These are phyloP conservation scores for Aspergillus piperis DNA, from an alignment of 2,329 filamentous ascomycete species.

Conservation along the genomic window DNA sequence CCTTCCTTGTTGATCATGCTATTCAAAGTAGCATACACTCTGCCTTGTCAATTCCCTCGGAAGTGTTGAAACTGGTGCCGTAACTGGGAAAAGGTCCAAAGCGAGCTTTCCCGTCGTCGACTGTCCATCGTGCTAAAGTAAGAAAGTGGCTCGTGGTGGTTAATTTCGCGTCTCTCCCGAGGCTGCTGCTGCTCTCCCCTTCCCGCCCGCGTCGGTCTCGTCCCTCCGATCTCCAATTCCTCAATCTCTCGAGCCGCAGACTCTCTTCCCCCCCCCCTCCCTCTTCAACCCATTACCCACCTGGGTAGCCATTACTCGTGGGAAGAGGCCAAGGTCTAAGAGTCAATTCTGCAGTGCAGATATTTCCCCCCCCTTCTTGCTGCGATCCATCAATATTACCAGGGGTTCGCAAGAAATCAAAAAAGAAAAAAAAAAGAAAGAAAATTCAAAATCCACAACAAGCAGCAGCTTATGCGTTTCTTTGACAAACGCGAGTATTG, in stretches of 20 bases:
- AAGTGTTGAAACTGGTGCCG: constrained; percentile 24
- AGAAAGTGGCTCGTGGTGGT: constrained; percentile 19
- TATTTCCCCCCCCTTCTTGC: constrained; percentile 21
- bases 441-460: constrained; percentile 23
- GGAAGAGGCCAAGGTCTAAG: constrained; percentile 24
- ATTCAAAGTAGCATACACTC: constrained; percentile 18
- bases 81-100: background rate
- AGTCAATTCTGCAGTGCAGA: constrained; percentile 35
- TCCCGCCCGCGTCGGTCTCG: constrained; percentile 26
- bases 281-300: constrained; percentile 25
- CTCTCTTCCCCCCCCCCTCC: constrained; percentile 13
- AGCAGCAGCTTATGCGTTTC: constrained; percentile 5
- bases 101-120: background rate
- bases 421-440: constrained; percentile 13
- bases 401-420: constrained; percentile 2
- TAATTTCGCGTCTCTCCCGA: constrained; percentile 25
- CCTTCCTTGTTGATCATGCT: constrained; percentile 28
- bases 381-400: constrained; percentile 9
- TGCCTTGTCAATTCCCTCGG: constrained; percentile 25
- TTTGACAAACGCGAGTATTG: constrained; percentile 9
- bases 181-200: constrained; percentile 19
- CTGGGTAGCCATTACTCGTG: constrained; percentile 25
- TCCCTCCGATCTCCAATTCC: constrained; percentile 16
- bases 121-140: background rate
- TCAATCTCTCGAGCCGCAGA: constrained; percentile 28